Evolutionary conservation across 2,329 filamentous ascomycete species (phyloP).

Genomic region (Fusarium sp.): DNA sequence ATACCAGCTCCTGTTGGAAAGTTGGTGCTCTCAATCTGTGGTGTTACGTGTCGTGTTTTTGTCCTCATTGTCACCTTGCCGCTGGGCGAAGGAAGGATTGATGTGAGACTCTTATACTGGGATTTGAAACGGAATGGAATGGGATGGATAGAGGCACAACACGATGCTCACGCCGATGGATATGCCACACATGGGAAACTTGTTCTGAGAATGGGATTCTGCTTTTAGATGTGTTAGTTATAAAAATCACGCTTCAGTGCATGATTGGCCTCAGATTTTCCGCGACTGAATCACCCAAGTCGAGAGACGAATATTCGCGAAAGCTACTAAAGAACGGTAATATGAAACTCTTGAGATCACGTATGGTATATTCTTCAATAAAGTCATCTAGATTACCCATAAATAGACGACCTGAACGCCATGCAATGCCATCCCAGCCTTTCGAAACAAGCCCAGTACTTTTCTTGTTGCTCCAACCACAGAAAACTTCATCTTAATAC

Average conservation of each 20-base stretch:
- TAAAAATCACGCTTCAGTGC: slow-evolving; percentile 15
- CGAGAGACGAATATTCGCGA: background rate
- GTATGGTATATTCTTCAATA: slow-evolving; percentile 38
- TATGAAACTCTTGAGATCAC: slow-evolving; percentile 3
- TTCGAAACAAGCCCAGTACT: slow-evolving; percentile 34
- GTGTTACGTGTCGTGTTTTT: slow-evolving; percentile 32
- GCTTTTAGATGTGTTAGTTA: slow-evolving; percentile 31
- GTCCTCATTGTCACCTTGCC: slow-evolving; percentile 21
- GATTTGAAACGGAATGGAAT: slow-evolving; percentile 4
- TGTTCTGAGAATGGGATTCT: slow-evolving; percentile 22
- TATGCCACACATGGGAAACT: slow-evolving; percentile 30
- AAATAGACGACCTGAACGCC: slow-evolving; percentile 48
- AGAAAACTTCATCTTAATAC: slow-evolving; percentile 21
- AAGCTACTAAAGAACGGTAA: background rate
- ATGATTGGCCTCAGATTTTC: background rate
- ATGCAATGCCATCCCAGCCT: slow-evolving; percentile 48
- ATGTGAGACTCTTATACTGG: slow-evolving; percentile 32
- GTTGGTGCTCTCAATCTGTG: slow-evolving; percentile 4
- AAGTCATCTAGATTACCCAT: slow-evolving; percentile 35
- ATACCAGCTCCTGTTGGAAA: slow-evolving; percentile 10
- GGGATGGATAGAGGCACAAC: slow-evolving; percentile 37
- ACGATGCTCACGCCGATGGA: slow-evolving; percentile 41
- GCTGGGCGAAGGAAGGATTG: slow-evolving; percentile 30
- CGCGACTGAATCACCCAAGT: background rate
- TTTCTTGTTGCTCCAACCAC: slow-evolving; percentile 18